These are phyloP conservation scores for Cercophora scortea DNA, from an alignment of 495 filamentous ascomycete species.

Conservation along the genomic window DNA sequence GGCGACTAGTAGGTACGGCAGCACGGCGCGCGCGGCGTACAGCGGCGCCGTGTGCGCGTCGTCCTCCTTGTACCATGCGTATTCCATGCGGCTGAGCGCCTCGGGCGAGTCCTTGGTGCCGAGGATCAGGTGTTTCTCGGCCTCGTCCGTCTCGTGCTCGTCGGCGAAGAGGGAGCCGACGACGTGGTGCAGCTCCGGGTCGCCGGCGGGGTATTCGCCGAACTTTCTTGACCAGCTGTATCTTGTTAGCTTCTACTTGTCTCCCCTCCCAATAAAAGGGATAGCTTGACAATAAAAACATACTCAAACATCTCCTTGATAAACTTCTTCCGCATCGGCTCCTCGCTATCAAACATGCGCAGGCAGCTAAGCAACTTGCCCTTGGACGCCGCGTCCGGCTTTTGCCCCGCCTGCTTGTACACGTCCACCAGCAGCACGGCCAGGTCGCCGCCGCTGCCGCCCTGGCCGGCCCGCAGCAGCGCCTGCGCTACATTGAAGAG, in stretches of 20 bases:
- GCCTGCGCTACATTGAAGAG: constrained; percentile 76
- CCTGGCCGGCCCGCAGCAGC: constrained; percentile 80
- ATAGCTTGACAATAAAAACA: constrained; percentile 21
- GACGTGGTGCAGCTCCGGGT: constrained; percentile 93
- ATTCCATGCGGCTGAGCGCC: constrained; percentile 72
- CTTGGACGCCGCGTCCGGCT: constrained; percentile 58
- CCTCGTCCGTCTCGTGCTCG: constrained; percentile 84
- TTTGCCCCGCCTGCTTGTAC: constrained; percentile 73
- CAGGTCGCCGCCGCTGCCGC: constrained; percentile 86
- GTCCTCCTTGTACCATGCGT: constrained; percentile 86
- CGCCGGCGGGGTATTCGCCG: constrained; percentile 83
- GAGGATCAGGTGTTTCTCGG: constrained; percentile 81
- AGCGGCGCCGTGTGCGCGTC: constrained; percentile 82
- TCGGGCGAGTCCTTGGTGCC: constrained; percentile 86
- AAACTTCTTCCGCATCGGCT: constrained; percentile 86
- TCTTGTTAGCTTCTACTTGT: background rate
- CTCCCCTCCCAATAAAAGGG: background rate
- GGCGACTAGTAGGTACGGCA: constrained; percentile 85
- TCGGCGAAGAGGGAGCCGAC: constrained; percentile 81
- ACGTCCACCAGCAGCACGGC: constrained; percentile 79
- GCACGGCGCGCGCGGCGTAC: constrained; percentile 81
- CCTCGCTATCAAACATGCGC: constrained; percentile 69
- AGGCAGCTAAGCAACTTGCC: constrained; percentile 54
- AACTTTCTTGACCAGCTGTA: constrained; percentile 72
- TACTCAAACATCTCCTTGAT: constrained; percentile 79